Base-by-base conservation (phyloP, 495 filamentous ascomycete genomes). In the Penicillium roqueforti region DNA sequence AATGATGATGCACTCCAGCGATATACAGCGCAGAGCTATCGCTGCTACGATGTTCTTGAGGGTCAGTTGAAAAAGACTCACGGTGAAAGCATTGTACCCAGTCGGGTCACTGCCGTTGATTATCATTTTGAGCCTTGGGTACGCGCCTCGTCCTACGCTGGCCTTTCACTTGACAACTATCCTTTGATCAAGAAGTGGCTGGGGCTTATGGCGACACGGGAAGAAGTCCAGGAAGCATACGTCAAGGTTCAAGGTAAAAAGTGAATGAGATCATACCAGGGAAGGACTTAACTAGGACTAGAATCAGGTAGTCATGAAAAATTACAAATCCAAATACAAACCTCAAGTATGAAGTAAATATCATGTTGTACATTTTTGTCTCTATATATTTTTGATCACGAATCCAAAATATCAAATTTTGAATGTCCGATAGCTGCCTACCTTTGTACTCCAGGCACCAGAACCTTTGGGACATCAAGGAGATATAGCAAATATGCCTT, bases 101-200 rank as follows among this genome's bases (percentile, higher is more conserved):
- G 65, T 4, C 63, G 68, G 5, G 44, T 72, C 19, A 70, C 64
- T 16, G 70, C 67, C 3, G 72, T 78, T 0, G 73, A 77, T 53
- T 63, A 68, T 28, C 76, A 77, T 60, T 75, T 73, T 31, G 72
- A 76, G 46, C 72, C 72, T 6, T 80, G 76, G 73, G 63, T 77
- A 7, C 54, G 64, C n/a, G 57, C 68, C 50, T 57, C 70, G 53
- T 44, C 56, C 0, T 73, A 71, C 59, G 75, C 74, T 13, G 65
- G 68, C n/a, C 58, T 79, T 18, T 68, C 67, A 7, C 31, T 80
- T 29, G 67, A 73, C 20, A 63, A 68, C 8, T 74, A 78, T 46
- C 69, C 71, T 9, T 36, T 61, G 43, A 66, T 71, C 26, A 41
- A 25, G 3, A 59, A 59, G 37, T 70, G 68, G 68, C 51, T 70